Percentiles rank a stretch among this genome's conserved stretches.
phyloP scores from a whole-genome alignment of 1,139 yeast species.

The Petasospora fabianii region DNA sequence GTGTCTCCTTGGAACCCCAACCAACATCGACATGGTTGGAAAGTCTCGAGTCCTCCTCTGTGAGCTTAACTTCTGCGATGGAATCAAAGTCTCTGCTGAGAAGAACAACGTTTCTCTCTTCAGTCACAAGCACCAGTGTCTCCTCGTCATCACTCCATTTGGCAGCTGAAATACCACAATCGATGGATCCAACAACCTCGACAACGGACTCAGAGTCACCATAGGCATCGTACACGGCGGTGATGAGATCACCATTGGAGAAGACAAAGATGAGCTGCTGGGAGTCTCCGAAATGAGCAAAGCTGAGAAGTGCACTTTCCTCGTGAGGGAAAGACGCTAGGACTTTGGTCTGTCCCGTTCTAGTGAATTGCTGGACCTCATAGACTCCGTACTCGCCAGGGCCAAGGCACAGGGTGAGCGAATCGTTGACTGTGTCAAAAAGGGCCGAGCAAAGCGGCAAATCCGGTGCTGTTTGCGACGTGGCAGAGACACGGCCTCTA shows the following conservation, averaged over 20 bases:
- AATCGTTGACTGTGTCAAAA: conserved; percentile 75
- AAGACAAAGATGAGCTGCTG: conserved; percentile 60
- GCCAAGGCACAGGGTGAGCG: conserved; percentile 64
- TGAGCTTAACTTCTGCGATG: conserved; percentile 58
- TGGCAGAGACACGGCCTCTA: conserved; percentile 35
- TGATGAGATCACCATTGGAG: conserved; percentile 64
- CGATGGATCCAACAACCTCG: conserved; percentile 83
- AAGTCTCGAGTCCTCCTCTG: conserved; percentile 60
- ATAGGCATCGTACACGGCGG: conserved; percentile 52
- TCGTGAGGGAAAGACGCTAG: conserved; percentile 54
- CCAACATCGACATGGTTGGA: conserved; percentile 94
- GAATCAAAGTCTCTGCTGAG: conserved; percentile 81
- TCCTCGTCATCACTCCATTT: conserved; percentile 94
- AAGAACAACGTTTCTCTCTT: conserved; percentile 56
- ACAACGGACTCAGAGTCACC: conserved; percentile 45
- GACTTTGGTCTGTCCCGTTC: conserved; percentile 49
- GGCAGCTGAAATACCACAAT: conserved; percentile 70
- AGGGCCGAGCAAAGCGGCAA: conserved; percentile 52
- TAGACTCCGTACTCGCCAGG: conserved; percentile 55
- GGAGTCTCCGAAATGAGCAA: conserved; percentile 63
- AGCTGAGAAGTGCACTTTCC: conserved; percentile 39
- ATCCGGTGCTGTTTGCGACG: conserved; percentile 44
- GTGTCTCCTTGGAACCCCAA: conserved; percentile 98
- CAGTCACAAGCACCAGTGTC: conserved; percentile 66
- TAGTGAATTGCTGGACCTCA: conserved; percentile 58